Evolutionary conservation across 192 early-diverging fungal genomes (phyloP).

Genomic region (Coemansia sp.): DNA sequence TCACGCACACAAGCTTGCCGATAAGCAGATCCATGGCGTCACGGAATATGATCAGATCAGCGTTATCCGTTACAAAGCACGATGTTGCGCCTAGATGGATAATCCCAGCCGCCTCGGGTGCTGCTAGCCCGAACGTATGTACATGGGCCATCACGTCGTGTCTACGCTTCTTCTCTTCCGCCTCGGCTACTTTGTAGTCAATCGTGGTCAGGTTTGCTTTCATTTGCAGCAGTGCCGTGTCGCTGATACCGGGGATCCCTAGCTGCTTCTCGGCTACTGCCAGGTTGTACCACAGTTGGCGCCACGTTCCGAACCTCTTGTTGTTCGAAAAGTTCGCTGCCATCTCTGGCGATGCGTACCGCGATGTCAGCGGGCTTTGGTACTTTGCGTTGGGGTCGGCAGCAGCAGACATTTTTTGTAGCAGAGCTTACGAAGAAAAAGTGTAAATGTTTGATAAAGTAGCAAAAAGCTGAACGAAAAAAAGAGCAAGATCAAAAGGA

Average conservation of each 20-base stretch:
- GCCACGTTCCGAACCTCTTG: constrained; percentile 95
- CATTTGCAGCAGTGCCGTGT: constrained; percentile 88
- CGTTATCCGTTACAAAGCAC: constrained; percentile 99
- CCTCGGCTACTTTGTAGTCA: constrained; percentile 85
- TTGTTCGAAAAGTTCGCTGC: constrained; percentile 93
- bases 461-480: constrained; percentile 3
- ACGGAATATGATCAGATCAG: constrained; percentile 96
- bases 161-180: constrained; percentile 88
- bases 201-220: constrained; percentile 80
- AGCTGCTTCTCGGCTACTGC: constrained; percentile 91
- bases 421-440: constrained; percentile 1
- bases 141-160: constrained; percentile 99
- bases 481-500: background rate
- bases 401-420: constrained; percentile 17
- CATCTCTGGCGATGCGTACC: constrained; percentile 98
- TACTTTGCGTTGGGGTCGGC: constrained; percentile 75
- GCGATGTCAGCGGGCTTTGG: constrained; percentile 92
- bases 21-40: constrained; percentile 92
- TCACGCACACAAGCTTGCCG: constrained; percentile 81
- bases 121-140: constrained; percentile 87
- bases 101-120: constrained; percentile 85
- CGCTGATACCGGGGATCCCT: constrained; percentile 84
- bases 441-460: background rate
- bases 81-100: constrained; percentile 98
- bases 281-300: constrained; percentile 91